Evolutionary conservation across 257 asterid species (phyloP), one percentile per base, ranked within the genome.

Genomic region (Jacaranda mimosifolia): DNA sequence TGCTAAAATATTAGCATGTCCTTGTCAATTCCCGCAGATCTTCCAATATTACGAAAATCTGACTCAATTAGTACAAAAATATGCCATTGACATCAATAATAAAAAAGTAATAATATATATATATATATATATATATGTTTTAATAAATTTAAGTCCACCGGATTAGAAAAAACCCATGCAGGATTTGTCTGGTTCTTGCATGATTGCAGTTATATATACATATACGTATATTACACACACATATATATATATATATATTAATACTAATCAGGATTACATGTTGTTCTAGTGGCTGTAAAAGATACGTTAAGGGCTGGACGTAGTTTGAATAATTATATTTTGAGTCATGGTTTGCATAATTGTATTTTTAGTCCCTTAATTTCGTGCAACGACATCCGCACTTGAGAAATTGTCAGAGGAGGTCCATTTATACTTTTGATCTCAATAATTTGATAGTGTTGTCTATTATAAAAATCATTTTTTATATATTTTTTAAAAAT

Each of bases 31-130:
- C 43, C 39, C 72, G 68, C 80, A 80, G 70, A 82, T 70, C 78
- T 68, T 57, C 56, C 56, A 21, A n/a, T 63, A 32, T 5, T 55
- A 21, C 57, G 51, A 58, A 51, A 26, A 46, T 62, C 74, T 53
- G 68, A 70, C 64, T 48, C 71, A 32, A 11, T 64, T 45, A 63
- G 48, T 55, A 56, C 49, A 48, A 57, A 71, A 65, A 36, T 48
- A 40, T 40, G 70, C 48, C 76, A 26, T 76, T 71, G 79, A 77
- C 85, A 77, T 81, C 63, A 65, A 81, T 72, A 76, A 75, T 76
- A 18, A 56, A 14, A 11, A 68, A 26, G 1, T 49, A 52, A 63
- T 67, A 18, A 39, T 63, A 35, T 15, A n/a, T n/a, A n/a, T n/a
- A n/a, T n/a, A n/a, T n/a, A 39, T 63, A 35, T 15, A n/a, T n/a